phyloP scores from a whole-genome alignment of 768 basidiomycete species.

The Naganishia friedmannii region DNA sequence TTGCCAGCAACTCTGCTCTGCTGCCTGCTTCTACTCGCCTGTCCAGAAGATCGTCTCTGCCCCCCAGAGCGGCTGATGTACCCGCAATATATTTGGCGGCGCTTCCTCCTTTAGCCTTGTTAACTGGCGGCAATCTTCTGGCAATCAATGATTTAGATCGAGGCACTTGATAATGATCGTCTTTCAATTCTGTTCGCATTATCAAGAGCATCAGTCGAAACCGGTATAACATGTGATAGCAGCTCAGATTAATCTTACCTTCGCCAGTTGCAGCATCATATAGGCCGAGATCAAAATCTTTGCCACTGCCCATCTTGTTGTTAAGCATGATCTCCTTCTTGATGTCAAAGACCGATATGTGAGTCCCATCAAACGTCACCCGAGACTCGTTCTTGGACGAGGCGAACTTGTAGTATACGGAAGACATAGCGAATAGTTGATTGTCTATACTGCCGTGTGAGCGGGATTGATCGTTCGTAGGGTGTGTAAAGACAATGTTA shows the following conservation, averaged over 20 bases:
- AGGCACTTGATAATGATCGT: conserved; percentile 86
- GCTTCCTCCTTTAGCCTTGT: conserved; percentile 52
- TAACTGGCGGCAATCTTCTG: conserved; percentile 74
- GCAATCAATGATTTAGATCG: conserved; percentile 91
- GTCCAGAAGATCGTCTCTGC: conserved; percentile 57
- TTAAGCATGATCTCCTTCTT: conserved; percentile 97
- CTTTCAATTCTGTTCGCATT: conserved; percentile 68
- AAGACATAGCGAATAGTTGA: conserved; percentile 58
- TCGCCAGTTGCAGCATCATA: conserved; percentile 81
- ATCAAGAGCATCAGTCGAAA: conserved; percentile 3
- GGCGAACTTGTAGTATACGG: conserved; percentile 97
- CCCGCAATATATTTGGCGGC: conserved; percentile 53
- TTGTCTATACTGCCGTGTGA: not conserved
- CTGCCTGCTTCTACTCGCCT: conserved; percentile 45
- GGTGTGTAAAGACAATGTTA: not conserved
- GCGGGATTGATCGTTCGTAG: not conserved
- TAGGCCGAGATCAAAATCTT: conserved; percentile 90
- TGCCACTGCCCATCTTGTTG: conserved; percentile 83
- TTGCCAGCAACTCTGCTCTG: conserved; percentile 43
- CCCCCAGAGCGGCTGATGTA: conserved; percentile 37
- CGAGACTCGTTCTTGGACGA: conserved; percentile 90
- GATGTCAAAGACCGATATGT: conserved; percentile 97
- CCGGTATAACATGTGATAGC: not conserved
- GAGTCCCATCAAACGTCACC: conserved; percentile 96
- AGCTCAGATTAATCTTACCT: conserved; percentile 59